These are phyloP conservation scores for Ramicandelaber brevisporus DNA, from an alignment of 192 early-diverging fungal species.

Conservation along the genomic window DNA sequence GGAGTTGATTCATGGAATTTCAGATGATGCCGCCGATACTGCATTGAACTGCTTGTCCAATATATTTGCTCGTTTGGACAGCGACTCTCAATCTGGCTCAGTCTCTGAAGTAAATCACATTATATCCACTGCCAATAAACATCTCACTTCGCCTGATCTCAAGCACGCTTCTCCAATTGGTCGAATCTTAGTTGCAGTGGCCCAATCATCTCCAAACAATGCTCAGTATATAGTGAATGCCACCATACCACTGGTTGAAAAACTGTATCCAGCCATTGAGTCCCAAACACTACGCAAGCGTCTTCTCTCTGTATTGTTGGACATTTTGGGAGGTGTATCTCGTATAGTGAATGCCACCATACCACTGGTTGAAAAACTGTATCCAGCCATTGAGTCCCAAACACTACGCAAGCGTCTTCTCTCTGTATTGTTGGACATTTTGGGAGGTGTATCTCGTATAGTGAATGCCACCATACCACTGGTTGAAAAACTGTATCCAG, in stretches of 20 bases:
- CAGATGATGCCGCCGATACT: conserved; percentile 32
- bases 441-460: conserved; percentile 30
- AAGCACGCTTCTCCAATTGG: conserved; percentile 41
- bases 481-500: conserved; percentile 3
- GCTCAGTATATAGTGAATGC: conserved; percentile 23
- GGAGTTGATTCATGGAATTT: conserved; percentile 51
- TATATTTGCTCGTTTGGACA: conserved; percentile 23
- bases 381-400: conserved; percentile 4
- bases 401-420: conserved; percentile 22
- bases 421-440: conserved; percentile 41
- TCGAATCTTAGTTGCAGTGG: conserved; percentile 29
- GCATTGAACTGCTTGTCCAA: conserved; percentile 42
- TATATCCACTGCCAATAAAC: conserved; percentile 28
- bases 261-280: conserved; percentile 26
- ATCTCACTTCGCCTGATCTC: conserved; percentile 25
- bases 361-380: conserved; percentile 15
- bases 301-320: conserved; percentile 38
- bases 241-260: conserved; percentile 31
- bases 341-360: conserved; percentile 9
- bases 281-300: conserved; percentile 16
- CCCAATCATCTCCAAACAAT: conserved; percentile 17
- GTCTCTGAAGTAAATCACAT: background rate
- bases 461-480: conserved; percentile 19
- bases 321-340: conserved; percentile 42
- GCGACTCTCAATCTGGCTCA: conserved; percentile 11